Evolutionary conservation across 1,284 basidiomycete genomes (phyloP).

Genomic region (Anthracocystis setariae): DNA sequence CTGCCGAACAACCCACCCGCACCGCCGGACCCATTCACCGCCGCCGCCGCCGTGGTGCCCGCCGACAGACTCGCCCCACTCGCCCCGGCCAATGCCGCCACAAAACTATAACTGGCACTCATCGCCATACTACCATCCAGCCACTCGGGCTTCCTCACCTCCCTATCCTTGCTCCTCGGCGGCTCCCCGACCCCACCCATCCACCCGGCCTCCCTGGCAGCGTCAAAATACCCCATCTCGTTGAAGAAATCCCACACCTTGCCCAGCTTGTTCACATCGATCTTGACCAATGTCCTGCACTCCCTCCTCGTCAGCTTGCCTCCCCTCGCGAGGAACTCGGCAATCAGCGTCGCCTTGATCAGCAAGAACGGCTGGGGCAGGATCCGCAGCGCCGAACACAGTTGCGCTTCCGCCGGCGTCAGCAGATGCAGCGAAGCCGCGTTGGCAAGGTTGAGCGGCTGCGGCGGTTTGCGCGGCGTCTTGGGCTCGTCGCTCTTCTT

Average conservation of each 20-base stretch:
- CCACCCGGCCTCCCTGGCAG: constrained; percentile 48
- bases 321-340: constrained; percentile 54
- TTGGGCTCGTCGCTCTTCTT: constrained; percentile 49
- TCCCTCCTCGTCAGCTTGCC: constrained; percentile 60
- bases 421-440: constrained; percentile 62
- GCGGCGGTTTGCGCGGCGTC: constrained; percentile 49
- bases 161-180: constrained; percentile 33
- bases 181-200: constrained; percentile 45
- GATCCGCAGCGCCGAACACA: constrained; percentile 63
- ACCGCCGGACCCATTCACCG: constrained; percentile 3
- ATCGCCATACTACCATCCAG: constrained; percentile 45
- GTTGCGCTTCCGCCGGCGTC: constrained; percentile 56
- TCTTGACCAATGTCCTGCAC: constrained; percentile 57
- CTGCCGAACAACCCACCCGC: constrained; percentile 16
- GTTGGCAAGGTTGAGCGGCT: constrained; percentile 59
- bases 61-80: constrained; percentile 13
- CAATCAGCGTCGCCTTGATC: constrained; percentile 64
- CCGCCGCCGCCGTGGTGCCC: neutral
- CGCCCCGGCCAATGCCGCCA: no score
- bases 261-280: constrained; percentile 63
- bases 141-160: constrained; percentile 45
- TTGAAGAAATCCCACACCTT: constrained; percentile 65
- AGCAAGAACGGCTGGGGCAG: constrained; percentile 63
- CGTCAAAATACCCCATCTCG: constrained; percentile 62
- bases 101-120: constrained; percentile 40